Conservation (phyloP, 371 early-diverging fungal genomes). For the Coelomomyces lativittatus region DNA sequence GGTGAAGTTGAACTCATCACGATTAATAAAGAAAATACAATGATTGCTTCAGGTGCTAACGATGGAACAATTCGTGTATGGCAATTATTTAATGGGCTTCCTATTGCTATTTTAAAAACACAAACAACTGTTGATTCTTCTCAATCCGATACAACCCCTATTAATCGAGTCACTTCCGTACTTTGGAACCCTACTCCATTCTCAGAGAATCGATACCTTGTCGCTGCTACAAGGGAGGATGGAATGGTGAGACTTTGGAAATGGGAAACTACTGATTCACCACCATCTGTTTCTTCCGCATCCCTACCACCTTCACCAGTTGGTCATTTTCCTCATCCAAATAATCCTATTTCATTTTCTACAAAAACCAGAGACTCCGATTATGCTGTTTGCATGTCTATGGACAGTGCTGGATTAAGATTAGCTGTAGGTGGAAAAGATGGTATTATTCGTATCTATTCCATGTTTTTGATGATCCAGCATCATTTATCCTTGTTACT, state of each 20-base stretch:
- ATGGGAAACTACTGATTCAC: not conserved
- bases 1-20: not conserved
- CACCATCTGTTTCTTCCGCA: too few relatives aligned
- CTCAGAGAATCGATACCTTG: not conserved
- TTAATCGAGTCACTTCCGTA: not conserved
- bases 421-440: not conserved
- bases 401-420: not conserved
- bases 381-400: not conserved
- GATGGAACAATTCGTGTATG: not conserved
- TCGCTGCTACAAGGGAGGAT: not conserved
- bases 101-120: not conserved
- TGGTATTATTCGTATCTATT: not conserved
- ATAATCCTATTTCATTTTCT: not conserved
- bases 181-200: not conserved
- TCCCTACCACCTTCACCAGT: too few relatives aligned
- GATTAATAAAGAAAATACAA: not conserved
- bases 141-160: too few relatives aligned
- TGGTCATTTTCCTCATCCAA: not conserved
- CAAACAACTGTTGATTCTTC: too few relatives aligned
- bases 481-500: too few relatives aligned
- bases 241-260: not conserved
- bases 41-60: not conserved
- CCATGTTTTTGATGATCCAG: not conserved
- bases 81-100: not conserved
- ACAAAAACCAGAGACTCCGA: not conserved